These are phyloP conservation scores for Hevea brasiliensis DNA, from an alignment of 345 rosid genomes.

Conservation along the genomic window DNA sequence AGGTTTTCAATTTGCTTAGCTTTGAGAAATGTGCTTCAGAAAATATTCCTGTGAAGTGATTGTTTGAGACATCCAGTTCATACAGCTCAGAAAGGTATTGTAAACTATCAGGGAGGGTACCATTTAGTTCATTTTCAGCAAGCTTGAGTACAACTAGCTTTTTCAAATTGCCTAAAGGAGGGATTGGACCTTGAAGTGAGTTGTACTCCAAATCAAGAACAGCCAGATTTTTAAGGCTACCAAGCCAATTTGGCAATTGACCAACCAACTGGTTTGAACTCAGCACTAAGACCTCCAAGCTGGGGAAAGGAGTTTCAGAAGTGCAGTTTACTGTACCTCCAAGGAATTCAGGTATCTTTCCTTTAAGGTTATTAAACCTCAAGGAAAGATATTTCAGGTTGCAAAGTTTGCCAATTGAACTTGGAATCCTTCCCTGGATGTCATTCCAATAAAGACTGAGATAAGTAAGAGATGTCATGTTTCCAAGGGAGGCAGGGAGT, in stretches of 20 bases:
- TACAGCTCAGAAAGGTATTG: too few species aligned
- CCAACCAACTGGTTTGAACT: constrained; percentile 30
- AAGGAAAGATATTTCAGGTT: constrained; percentile 31
- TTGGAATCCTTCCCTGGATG: constrained; percentile 41
- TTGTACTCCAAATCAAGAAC: constrained; percentile 29
- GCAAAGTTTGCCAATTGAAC: constrained; percentile 41
- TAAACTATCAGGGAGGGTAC: constrained; percentile 42
- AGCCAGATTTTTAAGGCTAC: constrained; percentile 36
- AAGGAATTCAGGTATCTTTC: constrained; percentile 33
- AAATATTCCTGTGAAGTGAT: not conserved
- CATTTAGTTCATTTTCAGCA: constrained; percentile 45
- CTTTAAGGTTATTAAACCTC: constrained; percentile 36
- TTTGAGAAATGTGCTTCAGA: not conserved
- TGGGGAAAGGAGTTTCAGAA: constrained; percentile 27
- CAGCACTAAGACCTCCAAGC: constrained; percentile 29
- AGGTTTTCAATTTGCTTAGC: not conserved
- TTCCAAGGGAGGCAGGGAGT: constrained; percentile 46
- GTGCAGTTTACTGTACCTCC: constrained; percentile 22
- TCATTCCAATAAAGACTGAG: constrained; percentile 26
- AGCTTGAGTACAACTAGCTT: constrained; percentile 41
- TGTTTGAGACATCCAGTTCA: too few species aligned
- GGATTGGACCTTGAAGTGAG: constrained; percentile 48
- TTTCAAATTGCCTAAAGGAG: constrained; percentile 46
- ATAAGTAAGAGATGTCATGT: constrained; percentile 35
- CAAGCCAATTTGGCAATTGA: constrained; percentile 45